Evolutionary conservation across 192 early-diverging fungal species (phyloP), one percentile per base, ranked within the genome.

Genomic region (Entomortierella lignicola): DNA sequence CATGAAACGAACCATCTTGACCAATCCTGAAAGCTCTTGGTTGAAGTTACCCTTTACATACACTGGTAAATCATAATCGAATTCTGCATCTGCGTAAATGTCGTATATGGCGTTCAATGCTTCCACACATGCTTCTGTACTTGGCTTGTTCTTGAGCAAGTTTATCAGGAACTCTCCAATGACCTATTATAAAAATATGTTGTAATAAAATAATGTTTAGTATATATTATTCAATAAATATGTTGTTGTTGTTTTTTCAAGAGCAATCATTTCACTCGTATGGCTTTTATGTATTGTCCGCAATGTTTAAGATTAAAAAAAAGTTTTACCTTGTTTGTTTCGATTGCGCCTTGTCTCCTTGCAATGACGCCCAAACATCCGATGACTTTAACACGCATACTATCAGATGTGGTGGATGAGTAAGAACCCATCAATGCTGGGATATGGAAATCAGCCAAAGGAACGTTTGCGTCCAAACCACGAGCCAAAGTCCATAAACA

Each of bases 31-130:
- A 17, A 98, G 81, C 32, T 82, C 85, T 12, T 71, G 59, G 21
- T 91, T 72, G 61, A 90, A 93, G 18, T 83, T 84, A 20, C 87
- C 87, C 17, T 90, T 68, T 8, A 97, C 92, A 86, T 91, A 98
- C 0, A 97, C 95, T 1, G 94, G 91, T 41, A 72, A 69, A 69
- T 97, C 94, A 65, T 97, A 97, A 68, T 94, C 92, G 72, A 87
- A 97, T 13, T 61, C 88, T 29, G 72, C 84, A 63, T 98, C 97
- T 39, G 88, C 87, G 75, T 97, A 98, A 26, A 97, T 89, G 68
- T 98, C 97, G 66, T 86, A 97, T 41, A 98, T 75, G 25, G 90
- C 88, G 64, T 97, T 94, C 69, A 98, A 70, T 0, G 91, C 92
- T 73, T 97, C 96, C 1, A 89, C 75, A 17, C 90, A 77, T 23